Conservation (phyloP, 2,329 filamentous ascomycete genomes). For the Epichloe festucae region DNA sequence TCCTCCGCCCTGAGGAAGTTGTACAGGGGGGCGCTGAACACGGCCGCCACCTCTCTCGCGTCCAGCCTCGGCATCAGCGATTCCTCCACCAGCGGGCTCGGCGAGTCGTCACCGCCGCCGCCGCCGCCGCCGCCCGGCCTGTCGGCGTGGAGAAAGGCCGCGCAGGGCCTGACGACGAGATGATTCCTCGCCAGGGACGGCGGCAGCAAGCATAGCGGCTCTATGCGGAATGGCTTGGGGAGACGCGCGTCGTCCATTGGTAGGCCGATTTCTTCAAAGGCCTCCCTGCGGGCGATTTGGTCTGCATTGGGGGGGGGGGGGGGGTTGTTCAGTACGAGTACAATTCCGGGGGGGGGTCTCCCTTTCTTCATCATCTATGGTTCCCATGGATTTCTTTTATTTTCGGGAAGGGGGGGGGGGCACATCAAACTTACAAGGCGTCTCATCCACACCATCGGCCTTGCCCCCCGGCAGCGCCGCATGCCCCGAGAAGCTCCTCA, state of each 20-base stretch:
- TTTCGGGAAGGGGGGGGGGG: too few species aligned
- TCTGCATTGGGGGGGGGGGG: constrained; percentile 38
- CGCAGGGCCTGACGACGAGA: constrained; percentile 61
- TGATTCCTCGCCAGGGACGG: constrained; percentile 61
- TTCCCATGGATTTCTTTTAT: too few species aligned
- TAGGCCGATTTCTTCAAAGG: constrained; percentile 85
- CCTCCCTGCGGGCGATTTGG: constrained; percentile 78
- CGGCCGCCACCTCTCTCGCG: constrained; percentile 81
- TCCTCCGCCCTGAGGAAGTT: constrained; percentile 60
- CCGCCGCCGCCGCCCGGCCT: constrained; percentile 21
- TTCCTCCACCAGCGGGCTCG: constrained; percentile 44
- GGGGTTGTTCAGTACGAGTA: too few species aligned
- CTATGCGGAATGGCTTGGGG: constrained; percentile 62
- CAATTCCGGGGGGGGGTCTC: too few species aligned
- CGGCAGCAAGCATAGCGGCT: constrained; percentile 77
- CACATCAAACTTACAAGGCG: constrained; percentile 46
- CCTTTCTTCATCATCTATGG: too few species aligned
- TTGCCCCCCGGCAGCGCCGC: constrained; percentile 77
- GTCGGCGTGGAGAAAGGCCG: constrained; percentile 62
- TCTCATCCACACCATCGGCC: constrained; percentile 44
- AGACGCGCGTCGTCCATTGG: constrained; percentile 57
- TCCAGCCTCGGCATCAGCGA: constrained; percentile 69
- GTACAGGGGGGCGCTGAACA: constrained; percentile 88
- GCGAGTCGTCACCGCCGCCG: constrained; percentile 21
- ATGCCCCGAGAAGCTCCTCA: constrained; percentile 66